These are phyloP conservation scores for Davidsoniella virescens DNA, from an alignment of 2,329 filamentous ascomycete genomes.

Conservation along the genomic window DNA sequence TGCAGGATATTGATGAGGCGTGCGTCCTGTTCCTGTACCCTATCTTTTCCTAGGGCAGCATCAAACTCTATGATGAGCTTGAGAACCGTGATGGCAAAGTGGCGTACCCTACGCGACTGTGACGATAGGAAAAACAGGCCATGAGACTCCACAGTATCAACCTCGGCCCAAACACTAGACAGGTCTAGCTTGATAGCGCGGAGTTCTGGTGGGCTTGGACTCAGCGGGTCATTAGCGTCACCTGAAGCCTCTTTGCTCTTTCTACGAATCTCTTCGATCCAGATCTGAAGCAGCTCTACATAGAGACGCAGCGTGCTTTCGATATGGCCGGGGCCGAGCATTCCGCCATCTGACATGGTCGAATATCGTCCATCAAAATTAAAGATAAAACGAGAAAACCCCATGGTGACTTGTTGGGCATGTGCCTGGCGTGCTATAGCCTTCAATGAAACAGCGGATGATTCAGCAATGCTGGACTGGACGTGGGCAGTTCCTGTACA, in stretches of 20 bases:
- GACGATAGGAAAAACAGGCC: constrained; percentile 95
- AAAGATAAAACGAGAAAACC: constrained; percentile 94
- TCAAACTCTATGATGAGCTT: constrained; percentile 91
- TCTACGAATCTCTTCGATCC: constrained; percentile 90
- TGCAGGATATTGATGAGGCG: constrained; percentile 87
- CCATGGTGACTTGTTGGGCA: constrained; percentile 89
- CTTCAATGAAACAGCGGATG: constrained; percentile 83
- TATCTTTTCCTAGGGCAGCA: constrained; percentile 56
- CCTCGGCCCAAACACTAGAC: constrained; percentile 77
- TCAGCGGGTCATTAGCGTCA: constrained; percentile 28
- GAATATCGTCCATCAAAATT: constrained; percentile 96
- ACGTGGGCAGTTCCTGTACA: constrained; percentile 96
- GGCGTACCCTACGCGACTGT: constrained; percentile 74
- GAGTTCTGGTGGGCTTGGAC: constrained; percentile 36
- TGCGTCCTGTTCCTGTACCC: constrained; percentile 28
- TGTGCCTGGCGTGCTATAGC: constrained; percentile 87
- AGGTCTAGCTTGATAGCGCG: constrained; percentile 66
- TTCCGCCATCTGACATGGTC: constrained; percentile 93
- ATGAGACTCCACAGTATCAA: constrained; percentile 93
- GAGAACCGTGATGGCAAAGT: constrained; percentile 83
- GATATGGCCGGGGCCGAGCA: constrained; percentile 86
- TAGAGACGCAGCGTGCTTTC: constrained; percentile 87
- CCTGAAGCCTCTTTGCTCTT: constrained; percentile 60
- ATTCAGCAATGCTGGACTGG: constrained; percentile 77
- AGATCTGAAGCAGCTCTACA: constrained; percentile 84